Evolutionary conservation across 495 filamentous ascomycete species (phyloP), one percentile per base, ranked within the genome.

Genomic region (Aeminium ludgeri): DNA sequence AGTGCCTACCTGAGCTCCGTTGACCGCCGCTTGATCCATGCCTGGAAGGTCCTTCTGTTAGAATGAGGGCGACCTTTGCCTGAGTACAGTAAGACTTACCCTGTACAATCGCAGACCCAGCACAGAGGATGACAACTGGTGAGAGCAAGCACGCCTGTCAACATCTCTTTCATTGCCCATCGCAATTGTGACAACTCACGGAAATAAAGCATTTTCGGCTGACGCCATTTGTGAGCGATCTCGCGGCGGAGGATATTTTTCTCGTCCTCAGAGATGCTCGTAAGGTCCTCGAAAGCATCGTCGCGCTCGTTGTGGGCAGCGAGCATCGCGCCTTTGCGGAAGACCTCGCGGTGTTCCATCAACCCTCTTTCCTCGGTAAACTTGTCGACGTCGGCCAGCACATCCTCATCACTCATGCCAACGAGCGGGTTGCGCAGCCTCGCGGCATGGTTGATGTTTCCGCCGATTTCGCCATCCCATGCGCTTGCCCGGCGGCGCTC

Each of bases 161-260:
- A 12, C n/a, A 33, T 4, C n/a, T 5, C 31, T 3, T 17, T 5
- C 16, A 33, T n/a, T n/a, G n/a, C n/a, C n/a, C n/a, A n/a, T n/a
- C n/a, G n/a, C n/a, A n/a, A n/a, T n/a, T n/a, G n/a, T n/a, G n/a
- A n/a, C n/a, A n/a, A n/a, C n/a, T 33, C n/a, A 13, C 31, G n/a
- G 12, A 17, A 17, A 52, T 72, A 75, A 1, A 75, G 59, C 46
- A 57, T 53, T 56, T 55, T 64, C 20, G 73, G 72, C 35, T 73
- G 66, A 18, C 60, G 56, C 73, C 74, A 77, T 42, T 68, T 68
- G 40, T 74, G 68, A 1, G 62, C 59, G 34, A 59, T 51, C 48
- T 77, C 73, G 5, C 63, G 56, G 7, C 46, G 43, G 10, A 76
- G 43, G 11, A 53, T 51, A 13, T 59, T 46, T 35, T 53, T 64